phyloP scores from a whole-genome alignment of 2,329 filamentous ascomycete species.

The Exophiala alcalophila region DNA sequence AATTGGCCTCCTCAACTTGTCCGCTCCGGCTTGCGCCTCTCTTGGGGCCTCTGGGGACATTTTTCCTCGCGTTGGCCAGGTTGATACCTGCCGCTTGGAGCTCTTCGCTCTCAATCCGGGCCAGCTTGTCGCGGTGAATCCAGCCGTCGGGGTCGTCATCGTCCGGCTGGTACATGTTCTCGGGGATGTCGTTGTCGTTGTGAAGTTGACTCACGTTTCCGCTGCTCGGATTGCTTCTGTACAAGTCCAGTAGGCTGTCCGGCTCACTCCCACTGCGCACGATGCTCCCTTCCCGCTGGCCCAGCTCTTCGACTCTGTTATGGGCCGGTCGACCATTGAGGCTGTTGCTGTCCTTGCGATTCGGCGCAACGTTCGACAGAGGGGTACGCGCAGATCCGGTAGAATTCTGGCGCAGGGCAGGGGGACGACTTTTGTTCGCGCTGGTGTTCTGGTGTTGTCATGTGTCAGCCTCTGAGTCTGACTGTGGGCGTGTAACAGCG shows the following conservation, averaged over 20 bases:
- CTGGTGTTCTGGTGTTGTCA: constrained; percentile 19
- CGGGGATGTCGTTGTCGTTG: constrained; percentile 30
- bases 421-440: constrained; percentile 17
- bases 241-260: constrained; percentile 39
- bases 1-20: constrained; percentile 33
- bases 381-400: constrained; percentile 21
- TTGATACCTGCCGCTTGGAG: constrained; percentile 48
- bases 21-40: constrained; percentile 41
- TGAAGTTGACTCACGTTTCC: constrained; percentile 25
- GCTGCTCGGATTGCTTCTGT: constrained; percentile 32
- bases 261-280: constrained; percentile 41
- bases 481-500: not conserved
- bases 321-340: constrained; percentile 18
- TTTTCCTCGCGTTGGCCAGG: constrained; percentile 41
- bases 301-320: constrained; percentile 31
- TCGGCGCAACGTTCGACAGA: constrained; percentile 22
- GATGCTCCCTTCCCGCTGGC: constrained; percentile 34
- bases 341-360: constrained; percentile 24
- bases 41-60: constrained; percentile 35
- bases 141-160: constrained; percentile 43
- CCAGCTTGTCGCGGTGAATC: constrained; percentile 52
- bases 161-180: constrained; percentile 31
- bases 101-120: constrained; percentile 51
- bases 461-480: constrained; percentile 15
- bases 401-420: constrained; percentile 20